Conservation (phyloP, 2,329 filamentous ascomycete genomes). For the Paracoccidioides brasiliensis region DNA sequence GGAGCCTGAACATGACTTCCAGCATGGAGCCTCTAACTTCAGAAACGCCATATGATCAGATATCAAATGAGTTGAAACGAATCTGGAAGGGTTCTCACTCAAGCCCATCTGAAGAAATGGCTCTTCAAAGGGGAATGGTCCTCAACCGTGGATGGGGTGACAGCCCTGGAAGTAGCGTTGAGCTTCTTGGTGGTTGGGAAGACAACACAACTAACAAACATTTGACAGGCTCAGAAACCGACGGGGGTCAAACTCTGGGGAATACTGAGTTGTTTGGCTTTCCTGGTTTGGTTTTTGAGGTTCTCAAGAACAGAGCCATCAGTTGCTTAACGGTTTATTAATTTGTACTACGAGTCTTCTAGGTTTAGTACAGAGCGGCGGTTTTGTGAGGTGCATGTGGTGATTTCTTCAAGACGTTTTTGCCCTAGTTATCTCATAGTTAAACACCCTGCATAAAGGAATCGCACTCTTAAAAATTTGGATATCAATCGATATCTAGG, state of each 20-base stretch:
- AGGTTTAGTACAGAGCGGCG: too few species aligned
- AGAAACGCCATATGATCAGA: constrained; percentile 63
- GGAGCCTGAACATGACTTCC: constrained; percentile 51
- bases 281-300: constrained; percentile 87
- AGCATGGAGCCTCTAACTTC: constrained; percentile 46
- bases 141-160: constrained; percentile 84
- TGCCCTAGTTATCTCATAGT: too few species aligned
- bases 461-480: too few species aligned
- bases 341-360: constrained; percentile 12
- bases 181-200: constrained; percentile 76
- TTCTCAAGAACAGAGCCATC: constrained; percentile 81
- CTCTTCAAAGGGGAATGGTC: constrained; percentile 56
- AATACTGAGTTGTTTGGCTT: constrained; percentile 87
- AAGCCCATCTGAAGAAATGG: constrained; percentile 40
- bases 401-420: too few species aligned
- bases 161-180: constrained; percentile 78
- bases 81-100: constrained; percentile 58
- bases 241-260: constrained; percentile 42
- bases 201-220: constrained; percentile 44
- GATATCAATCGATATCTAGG: too few species aligned
- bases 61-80: constrained; percentile 54
- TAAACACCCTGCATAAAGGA: too few species aligned
- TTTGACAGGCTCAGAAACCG: constrained; percentile 30
- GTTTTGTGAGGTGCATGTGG: too few species aligned
- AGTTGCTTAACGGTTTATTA: constrained; percentile 82